phyloP scores from a whole-genome alignment of 2,329 filamentous ascomycete species.

The Raffaelea arxii region DNA sequence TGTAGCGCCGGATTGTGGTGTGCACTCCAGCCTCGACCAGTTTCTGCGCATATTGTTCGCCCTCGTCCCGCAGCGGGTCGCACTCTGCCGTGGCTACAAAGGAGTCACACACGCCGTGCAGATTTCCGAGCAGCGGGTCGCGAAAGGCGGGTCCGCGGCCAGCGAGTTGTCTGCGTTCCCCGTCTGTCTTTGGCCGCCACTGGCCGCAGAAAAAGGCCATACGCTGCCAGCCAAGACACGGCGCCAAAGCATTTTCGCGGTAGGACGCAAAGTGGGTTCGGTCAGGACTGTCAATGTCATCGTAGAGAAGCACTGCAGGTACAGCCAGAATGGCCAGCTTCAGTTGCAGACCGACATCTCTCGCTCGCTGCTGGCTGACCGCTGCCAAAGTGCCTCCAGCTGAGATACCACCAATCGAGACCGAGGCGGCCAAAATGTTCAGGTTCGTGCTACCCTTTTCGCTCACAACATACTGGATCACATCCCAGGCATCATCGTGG shows the following conservation, averaged over 20 bases:
- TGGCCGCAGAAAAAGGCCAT: constrained; percentile 24
- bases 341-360: neutral
- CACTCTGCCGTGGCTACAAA: neutral
- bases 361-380: constrained; percentile 1
- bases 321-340: neutral
- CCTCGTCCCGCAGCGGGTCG: neutral
- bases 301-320: constrained; percentile 12
- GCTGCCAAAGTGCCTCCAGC: neutral
- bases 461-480: constrained; percentile 20
- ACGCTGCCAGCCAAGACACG: constrained; percentile 33
- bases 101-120: neutral
- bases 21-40: no score
- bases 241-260: constrained; percentile 17
- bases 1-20: no score
- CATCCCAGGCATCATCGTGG: constrained; percentile 25
- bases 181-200: neutral
- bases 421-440: constrained; percentile 20
- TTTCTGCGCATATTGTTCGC: neutral
- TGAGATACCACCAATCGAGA: constrained; percentile 20
- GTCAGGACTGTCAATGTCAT: constrained; percentile 11
- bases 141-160: neutral
- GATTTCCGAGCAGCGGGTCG: neutral
- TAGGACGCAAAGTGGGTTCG: constrained; percentile 19
- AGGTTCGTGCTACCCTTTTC: constrained; percentile 12
- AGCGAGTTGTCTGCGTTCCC: neutral